Conservation (phyloP, 495 filamentous ascomycete species). For the Paragyromitra xinjiangensis region DNA sequence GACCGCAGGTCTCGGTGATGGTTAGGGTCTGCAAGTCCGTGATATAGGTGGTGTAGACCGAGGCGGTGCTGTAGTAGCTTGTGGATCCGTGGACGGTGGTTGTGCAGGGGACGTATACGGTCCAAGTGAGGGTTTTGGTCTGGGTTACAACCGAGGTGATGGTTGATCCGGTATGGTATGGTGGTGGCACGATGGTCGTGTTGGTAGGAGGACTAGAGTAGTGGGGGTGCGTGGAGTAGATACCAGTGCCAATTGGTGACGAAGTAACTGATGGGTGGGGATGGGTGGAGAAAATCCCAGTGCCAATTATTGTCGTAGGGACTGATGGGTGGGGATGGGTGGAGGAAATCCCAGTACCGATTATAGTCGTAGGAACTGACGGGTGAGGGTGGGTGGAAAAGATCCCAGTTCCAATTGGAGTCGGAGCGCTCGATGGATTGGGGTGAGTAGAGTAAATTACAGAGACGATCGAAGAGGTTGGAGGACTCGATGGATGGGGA, state of each 20-base stretch:
- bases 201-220: neutral
- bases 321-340: neutral
- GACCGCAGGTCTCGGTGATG: conserved; percentile 18
- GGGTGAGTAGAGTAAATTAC: too few species aligned
- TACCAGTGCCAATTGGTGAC: neutral
- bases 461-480: too few species aligned
- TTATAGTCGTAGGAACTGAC: neutral
- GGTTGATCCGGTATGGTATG: conserved; percentile 4
- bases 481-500: neutral
- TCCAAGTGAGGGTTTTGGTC: conserved; percentile 44
- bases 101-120: conserved; percentile 41
- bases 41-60: conserved; percentile 34
- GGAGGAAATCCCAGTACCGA: neutral
- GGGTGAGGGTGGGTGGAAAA: neutral
- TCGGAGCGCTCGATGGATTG: neutral
- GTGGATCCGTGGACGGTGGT: conserved; percentile 14
- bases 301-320: neutral
- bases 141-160: conserved; percentile 12
- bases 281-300: neutral
- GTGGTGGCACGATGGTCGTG: neutral
- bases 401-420: conserved; percentile 8
- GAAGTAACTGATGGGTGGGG: neutral
- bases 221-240: neutral
- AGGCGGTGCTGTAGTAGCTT: conserved; percentile 44
- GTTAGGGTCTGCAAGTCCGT: conserved; percentile 31